Conservation (phyloP, 306 rosid genomes). For the Lagenaria siceraria region DNA sequence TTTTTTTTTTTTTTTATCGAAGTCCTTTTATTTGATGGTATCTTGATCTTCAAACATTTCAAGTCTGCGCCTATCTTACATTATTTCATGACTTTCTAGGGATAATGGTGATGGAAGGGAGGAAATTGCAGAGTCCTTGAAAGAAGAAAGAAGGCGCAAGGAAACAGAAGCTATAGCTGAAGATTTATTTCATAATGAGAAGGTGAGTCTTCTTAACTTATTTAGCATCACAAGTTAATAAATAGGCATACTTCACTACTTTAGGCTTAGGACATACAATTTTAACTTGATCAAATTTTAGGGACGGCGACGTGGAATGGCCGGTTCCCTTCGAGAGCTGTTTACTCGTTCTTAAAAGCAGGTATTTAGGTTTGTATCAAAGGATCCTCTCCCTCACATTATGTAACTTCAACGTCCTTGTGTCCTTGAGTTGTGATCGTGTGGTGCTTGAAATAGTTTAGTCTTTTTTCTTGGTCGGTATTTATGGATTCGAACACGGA, state of each 20-base stretch:
- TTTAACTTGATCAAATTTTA: conserved; percentile 12
- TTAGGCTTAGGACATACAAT: background rate
- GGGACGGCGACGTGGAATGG: conserved; percentile 45
- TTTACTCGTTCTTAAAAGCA: conserved; percentile 19
- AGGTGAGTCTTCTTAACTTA: conserved; percentile 21
- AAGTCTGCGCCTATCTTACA: background rate
- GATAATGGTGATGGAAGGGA: conserved; percentile 53
- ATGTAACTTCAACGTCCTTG: background rate
- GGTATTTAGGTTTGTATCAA: background rate
- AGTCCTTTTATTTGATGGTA: background rate
- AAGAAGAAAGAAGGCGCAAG: conserved; percentile 67
- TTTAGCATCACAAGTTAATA: background rate
- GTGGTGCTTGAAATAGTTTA: background rate
- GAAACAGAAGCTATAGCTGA: conserved; percentile 76
- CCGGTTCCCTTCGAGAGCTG: conserved; percentile 46
- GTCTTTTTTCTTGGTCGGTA: background rate
- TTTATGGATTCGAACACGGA: background rate
- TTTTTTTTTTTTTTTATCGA: no score
- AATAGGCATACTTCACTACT: no score
- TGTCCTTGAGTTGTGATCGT: background rate
- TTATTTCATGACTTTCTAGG: conserved; percentile 23
- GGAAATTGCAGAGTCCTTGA: conserved; percentile 35
- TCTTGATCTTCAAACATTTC: background rate
- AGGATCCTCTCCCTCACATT: background rate
- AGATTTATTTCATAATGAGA: conserved; percentile 64